A percentile compares a stretch with the other conserved stretches of the same genome.
These are phyloP conservation scores for Geoglossum glabrum DNA, from an alignment of 495 filamentous ascomycete species.

Conservation along the genomic window DNA sequence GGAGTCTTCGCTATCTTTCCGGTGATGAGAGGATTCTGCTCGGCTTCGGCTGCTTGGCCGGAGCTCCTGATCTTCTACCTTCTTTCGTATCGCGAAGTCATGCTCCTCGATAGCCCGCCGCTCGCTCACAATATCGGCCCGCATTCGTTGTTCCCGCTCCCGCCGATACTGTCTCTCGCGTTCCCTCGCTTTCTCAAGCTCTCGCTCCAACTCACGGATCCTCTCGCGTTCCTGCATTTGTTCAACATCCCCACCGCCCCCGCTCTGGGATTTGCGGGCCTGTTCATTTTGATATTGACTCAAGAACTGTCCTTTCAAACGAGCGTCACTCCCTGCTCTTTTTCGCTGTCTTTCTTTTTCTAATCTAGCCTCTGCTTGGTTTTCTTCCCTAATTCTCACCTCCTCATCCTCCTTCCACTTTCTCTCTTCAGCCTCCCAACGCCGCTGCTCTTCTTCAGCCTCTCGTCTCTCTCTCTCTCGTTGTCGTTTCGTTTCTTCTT, in stretches of 20 bases:
- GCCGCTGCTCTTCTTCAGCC: conserved; percentile 54
- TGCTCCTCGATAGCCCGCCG: conserved; percentile 11
- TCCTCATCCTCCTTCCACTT: conserved; percentile 72
- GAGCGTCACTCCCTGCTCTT: conserved; percentile 36
- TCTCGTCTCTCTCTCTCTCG: conserved; percentile 48
- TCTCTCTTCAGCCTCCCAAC: conserved; percentile 71
- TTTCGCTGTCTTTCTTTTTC: conserved; percentile 45
- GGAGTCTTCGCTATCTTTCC: conserved; percentile 33
- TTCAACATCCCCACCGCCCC: conserved; percentile 6
- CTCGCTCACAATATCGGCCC: conserved; percentile 12
- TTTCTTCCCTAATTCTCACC: conserved; percentile 49
- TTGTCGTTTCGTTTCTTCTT: conserved; percentile 48
- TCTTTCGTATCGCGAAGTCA: conserved; percentile 11
- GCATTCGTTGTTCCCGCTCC: conserved; percentile 42
- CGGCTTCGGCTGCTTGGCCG: conserved; percentile 1
- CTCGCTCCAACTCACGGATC: conserved; percentile 63
- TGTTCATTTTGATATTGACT: conserved; percentile 57
- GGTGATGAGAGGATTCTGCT: conserved; percentile 18
- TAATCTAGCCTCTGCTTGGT: conserved; percentile 42
- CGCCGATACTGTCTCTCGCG: conserved; percentile 69
- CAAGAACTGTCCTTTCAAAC: conserved; percentile 64
- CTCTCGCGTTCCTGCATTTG: conserved; percentile 27
- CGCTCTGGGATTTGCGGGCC: background rate
- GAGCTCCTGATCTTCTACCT: conserved; percentile 18
- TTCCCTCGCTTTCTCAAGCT: conserved; percentile 68